Percentiles rank a stretch among this genome's conserved stretches.
Evolutionary conservation across 257 asterid genomes (phyloP).

Genomic region (Jacaranda mimosifolia): DNA sequence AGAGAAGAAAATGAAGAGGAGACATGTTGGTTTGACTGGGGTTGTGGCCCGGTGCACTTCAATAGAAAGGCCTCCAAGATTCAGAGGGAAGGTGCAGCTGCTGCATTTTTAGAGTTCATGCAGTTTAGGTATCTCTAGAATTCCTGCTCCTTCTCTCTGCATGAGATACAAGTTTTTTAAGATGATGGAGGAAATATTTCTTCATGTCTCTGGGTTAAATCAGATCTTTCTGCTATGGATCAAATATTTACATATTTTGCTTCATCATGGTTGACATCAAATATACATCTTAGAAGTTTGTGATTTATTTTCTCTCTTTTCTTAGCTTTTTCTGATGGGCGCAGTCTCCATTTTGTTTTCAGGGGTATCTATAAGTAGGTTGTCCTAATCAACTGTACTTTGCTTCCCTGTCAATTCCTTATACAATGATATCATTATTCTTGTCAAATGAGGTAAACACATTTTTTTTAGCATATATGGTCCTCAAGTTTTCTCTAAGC

Average conservation of each 20-base stretch:
- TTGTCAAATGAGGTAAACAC: constrained; percentile 22
- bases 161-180: constrained; percentile 33
- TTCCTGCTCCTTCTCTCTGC: constrained; percentile 28
- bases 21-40: constrained; percentile 81
- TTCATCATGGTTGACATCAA: constrained; percentile 44
- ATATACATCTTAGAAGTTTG: constrained; percentile 21
- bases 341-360: constrained; percentile 29
- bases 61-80: constrained; percentile 75
- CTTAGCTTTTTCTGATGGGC: constrained; percentile 15
- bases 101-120: constrained; percentile 92
- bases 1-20: constrained; percentile 84
- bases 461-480: too few relatives aligned
- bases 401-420: constrained; percentile 17
- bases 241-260: constrained; percentile 95
- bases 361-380: constrained; percentile 27
- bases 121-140: constrained; percentile 67
- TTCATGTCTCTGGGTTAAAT: constrained; percentile 91
- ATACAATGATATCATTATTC: constrained; percentile 9
- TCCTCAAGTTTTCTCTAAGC: too few relatives aligned
- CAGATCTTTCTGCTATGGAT: constrained; percentile 92
- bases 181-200: constrained; percentile 96
- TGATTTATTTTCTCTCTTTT: constrained; percentile 9
- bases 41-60: constrained; percentile 93
- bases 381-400: constrained; percentile 26
- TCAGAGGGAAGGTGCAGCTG: constrained; percentile 97